A percentile compares a stretch with the other conserved stretches of the same genome.
phyloP scores from a whole-genome alignment of 495 filamentous ascomycete species.

The Hypoxylon lienhwacheense region DNA sequence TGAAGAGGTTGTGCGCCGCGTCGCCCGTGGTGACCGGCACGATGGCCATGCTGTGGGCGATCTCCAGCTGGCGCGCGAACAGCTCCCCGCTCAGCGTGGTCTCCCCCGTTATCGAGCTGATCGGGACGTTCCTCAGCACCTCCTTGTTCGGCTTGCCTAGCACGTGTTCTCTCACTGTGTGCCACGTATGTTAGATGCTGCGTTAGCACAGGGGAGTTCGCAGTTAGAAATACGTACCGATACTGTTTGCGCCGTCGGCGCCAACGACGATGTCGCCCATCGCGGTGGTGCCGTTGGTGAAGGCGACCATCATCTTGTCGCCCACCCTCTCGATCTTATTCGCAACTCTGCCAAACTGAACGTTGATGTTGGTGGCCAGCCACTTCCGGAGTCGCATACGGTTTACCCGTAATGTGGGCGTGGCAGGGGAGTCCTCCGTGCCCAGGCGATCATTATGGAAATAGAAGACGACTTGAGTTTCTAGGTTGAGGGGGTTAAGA shows the following conservation, averaged over 20 bases:
- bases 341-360: constrained; percentile 34
- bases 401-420: constrained; percentile 29
- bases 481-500: constrained; percentile 32
- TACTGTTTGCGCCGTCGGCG: constrained; percentile 43
- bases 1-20: constrained; percentile 28
- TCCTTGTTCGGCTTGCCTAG: constrained; percentile 33
- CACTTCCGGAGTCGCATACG: constrained; percentile 32
- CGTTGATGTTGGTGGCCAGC: constrained; percentile 30
- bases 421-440: constrained; percentile 23
- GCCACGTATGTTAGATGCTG: background rate
- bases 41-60: constrained; percentile 35
- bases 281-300: constrained; percentile 30
- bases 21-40: constrained; percentile 23
- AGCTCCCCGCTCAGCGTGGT: constrained; percentile 24
- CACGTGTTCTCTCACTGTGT: constrained; percentile 41
- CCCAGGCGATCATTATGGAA: constrained; percentile 33
- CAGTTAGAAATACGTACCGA: constrained; percentile 13
- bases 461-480: constrained; percentile 37
- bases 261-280: constrained; percentile 36
- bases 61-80: constrained; percentile 34
- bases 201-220: background rate
- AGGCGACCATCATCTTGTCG: constrained; percentile 31
- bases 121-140: constrained; percentile 26
- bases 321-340: constrained; percentile 30
- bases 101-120: constrained; percentile 36